These are phyloP conservation scores for Oehlia diaphana DNA, from an alignment of 192 early-diverging fungal species.

Conservation along the genomic window DNA sequence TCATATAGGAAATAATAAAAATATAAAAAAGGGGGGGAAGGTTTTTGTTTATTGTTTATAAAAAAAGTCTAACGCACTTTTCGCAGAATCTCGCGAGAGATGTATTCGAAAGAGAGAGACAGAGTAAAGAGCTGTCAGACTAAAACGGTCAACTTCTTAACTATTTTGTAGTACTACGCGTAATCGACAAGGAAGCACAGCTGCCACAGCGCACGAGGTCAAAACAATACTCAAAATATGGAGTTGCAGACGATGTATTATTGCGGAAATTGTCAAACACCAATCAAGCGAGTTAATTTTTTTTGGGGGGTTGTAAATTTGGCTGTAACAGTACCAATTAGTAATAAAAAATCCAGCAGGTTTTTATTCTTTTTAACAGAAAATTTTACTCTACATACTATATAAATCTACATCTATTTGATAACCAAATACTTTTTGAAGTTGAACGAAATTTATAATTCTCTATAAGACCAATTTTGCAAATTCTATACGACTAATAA, in stretches of 20 bases:
- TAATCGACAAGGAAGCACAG: slow-evolving; percentile 4
- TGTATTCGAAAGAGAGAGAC: not conserved
- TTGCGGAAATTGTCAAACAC: not conserved
- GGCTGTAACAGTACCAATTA: too few species aligned
- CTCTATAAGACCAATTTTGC: too few species aligned
- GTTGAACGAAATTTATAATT: too few species aligned
- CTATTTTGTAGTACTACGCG: slow-evolving; percentile 23
- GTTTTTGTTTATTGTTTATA: too few species aligned
- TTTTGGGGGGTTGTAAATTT: too few species aligned
- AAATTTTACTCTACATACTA: too few species aligned
- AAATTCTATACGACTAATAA: too few species aligned
- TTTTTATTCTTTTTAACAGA: too few species aligned
- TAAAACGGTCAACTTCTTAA: not conserved
- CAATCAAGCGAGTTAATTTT: not conserved
- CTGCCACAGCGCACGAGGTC: not conserved
- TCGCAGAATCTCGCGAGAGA: not conserved
- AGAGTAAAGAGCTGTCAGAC: too few species aligned
- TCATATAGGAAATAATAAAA: not conserved
- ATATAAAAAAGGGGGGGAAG: not conserved
- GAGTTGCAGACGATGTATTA: slow-evolving; percentile 1
- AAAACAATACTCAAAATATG: slow-evolving; percentile 1
- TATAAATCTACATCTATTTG: too few species aligned
- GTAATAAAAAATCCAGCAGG: too few species aligned
- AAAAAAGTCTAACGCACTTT: not conserved
- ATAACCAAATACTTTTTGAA: too few species aligned